Evolutionary conservation across 2,329 filamentous ascomycete genomes (phyloP).

Genomic region (Tolypocladium ovalisporum): DNA sequence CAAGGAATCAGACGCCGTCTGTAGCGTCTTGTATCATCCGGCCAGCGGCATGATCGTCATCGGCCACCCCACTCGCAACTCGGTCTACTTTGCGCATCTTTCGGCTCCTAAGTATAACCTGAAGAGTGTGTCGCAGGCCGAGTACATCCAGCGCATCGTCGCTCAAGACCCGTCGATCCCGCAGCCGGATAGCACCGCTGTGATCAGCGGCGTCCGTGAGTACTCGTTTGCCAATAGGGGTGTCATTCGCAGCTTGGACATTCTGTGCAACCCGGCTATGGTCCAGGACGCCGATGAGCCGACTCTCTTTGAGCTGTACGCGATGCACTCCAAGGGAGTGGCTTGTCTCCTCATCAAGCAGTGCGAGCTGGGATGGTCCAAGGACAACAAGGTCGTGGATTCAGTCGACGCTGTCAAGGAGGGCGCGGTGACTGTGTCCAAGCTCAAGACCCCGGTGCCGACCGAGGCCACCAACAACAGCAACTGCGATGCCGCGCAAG

Average conservation of each 20-base stretch:
- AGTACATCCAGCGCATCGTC: slow-evolving; percentile 71
- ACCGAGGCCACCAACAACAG: slow-evolving; percentile 20
- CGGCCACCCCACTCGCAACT: slow-evolving; percentile 93
- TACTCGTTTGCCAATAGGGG: slow-evolving; percentile 86
- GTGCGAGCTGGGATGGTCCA: slow-evolving; percentile 82
- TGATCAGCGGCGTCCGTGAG: slow-evolving; percentile 93
- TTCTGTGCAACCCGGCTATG: slow-evolving; percentile 62
- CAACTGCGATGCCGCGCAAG: slow-evolving; percentile 24
- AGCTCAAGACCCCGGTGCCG: slow-evolving; percentile 46
- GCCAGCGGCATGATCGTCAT: slow-evolving; percentile 87
- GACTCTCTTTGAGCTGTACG: slow-evolving; percentile 85
- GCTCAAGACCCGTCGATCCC: slow-evolving; percentile 62
- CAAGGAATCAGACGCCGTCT: slow-evolving; percentile 95
- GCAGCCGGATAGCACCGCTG: slow-evolving; percentile 86
- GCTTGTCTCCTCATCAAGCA: slow-evolving; percentile 79
- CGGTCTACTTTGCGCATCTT: slow-evolving; percentile 91
- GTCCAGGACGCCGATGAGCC: slow-evolving; percentile 55
- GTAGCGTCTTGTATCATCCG: slow-evolving; percentile 91
- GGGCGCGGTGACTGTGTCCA: slow-evolving; percentile 64
- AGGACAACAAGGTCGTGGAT: slow-evolving; percentile 77
- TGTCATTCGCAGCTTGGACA: slow-evolving; percentile 78
- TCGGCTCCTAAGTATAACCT: slow-evolving; percentile 90
- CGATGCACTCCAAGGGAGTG: slow-evolving; percentile 96
- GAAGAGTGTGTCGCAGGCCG: slow-evolving; percentile 72
- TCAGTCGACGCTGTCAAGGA: slow-evolving; percentile 65